Percentiles rank a stretch among this genome's conserved stretches.
phyloP scores from a whole-genome alignment of 352 stramenopile genomes.

The Globisporangium okanoganense region DNA sequence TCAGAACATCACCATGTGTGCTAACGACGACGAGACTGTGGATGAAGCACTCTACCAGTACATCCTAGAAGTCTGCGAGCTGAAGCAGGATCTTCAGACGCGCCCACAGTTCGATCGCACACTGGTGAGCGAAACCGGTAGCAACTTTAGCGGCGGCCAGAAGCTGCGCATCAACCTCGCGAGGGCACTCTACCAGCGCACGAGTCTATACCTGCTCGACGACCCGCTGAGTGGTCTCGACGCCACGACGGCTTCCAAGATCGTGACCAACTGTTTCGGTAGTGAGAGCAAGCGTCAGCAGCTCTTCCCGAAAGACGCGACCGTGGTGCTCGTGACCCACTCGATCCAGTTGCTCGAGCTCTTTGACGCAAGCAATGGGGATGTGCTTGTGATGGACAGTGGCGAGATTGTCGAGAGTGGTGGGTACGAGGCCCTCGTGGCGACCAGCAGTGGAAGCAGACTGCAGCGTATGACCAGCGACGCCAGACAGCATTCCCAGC shows the following conservation, averaged over 20 bases:
- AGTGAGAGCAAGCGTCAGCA: conserved; percentile 18
- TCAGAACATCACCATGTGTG: conserved; percentile 59
- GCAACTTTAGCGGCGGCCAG: conserved; percentile 87
- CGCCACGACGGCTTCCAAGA: conserved; percentile 39
- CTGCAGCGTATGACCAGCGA: conserved; percentile 25
- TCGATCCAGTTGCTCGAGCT: conserved; percentile 59
- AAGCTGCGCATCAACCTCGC: conserved; percentile 80
- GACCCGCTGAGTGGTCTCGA: conserved; percentile 86
- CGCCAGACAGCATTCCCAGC: neutral
- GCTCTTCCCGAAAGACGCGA: conserved; percentile 43
- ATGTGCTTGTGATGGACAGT: conserved; percentile 58
- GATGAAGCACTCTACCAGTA: conserved; percentile 40
- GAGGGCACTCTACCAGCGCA: conserved; percentile 69
- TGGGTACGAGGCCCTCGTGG: conserved; percentile 22
- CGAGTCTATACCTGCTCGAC: conserved; percentile 82
- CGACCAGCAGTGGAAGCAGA: conserved; percentile 17
- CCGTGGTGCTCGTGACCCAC: conserved; percentile 78
- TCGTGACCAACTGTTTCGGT: conserved; percentile 47
- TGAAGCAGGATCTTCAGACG: conserved; percentile 60
- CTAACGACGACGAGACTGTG: conserved; percentile 17
- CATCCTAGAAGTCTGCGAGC: conserved; percentile 63
- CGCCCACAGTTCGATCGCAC: conserved; percentile 42
- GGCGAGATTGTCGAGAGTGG: conserved; percentile 49
- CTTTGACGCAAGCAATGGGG: conserved; percentile 32
- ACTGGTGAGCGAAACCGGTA: conserved; percentile 65